Conservation (phyloP, 768 basidiomycete species). For the Termitomyces sp. region DNA sequence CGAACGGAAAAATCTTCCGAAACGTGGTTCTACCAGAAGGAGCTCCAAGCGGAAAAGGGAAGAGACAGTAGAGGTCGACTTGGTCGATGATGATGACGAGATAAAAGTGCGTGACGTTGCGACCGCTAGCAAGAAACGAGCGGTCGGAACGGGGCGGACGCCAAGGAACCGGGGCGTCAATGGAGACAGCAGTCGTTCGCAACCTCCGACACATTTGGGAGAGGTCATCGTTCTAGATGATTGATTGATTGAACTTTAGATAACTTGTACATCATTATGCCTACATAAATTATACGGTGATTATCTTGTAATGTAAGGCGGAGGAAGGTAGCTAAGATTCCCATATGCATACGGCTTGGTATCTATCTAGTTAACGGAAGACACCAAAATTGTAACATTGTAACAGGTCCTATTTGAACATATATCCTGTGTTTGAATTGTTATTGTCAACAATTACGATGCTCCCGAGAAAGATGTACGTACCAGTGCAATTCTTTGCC, state of each 20-base stretch:
- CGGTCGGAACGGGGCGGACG: conserved; percentile 13
- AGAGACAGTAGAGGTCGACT: conserved; percentile 24
- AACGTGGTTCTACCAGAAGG: conserved; percentile 18
- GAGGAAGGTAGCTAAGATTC: background rate
- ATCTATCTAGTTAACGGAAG: too few relatives aligned
- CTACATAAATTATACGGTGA: background rate
- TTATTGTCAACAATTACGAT: background rate
- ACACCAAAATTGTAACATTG: too few relatives aligned
- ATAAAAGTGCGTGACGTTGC: conserved; percentile 13
- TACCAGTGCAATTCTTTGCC: conserved; percentile 47
- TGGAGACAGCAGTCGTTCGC: conserved; percentile 13
- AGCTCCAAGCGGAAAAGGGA: conserved; percentile 35
- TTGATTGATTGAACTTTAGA: background rate
- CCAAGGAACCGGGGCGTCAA: conserved; percentile 14
- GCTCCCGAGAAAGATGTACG: background rate
- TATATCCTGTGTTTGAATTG: conserved; percentile 9
- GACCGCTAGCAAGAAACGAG: conserved; percentile 18
- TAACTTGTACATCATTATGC: background rate
- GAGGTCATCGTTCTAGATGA: conserved; percentile 46
- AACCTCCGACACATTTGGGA: conserved; percentile 18
- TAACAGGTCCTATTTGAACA: conserved; percentile 15
- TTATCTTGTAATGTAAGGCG: background rate
- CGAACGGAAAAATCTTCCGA: conserved; percentile 5
- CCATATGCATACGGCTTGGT: too few relatives aligned
- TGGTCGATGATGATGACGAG: conserved; percentile 23